Conservation (phyloP, 257 asterid genomes). For the Nicotiana attenuata region DNA sequence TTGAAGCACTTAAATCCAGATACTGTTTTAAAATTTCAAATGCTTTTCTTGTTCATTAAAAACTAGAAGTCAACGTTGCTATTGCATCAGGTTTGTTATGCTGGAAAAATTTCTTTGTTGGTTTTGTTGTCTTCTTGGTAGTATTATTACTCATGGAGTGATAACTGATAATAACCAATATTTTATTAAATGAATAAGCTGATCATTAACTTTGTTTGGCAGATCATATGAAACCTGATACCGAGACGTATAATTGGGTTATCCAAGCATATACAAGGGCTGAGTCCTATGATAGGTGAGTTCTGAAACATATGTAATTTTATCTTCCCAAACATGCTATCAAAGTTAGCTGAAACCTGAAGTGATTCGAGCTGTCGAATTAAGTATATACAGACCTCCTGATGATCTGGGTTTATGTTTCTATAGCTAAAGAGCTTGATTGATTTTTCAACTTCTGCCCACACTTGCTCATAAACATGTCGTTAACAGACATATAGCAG, state of each 20-base stretch:
- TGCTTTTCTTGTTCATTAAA: background rate
- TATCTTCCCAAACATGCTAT: conserved; percentile 6
- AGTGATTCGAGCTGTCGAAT: background rate
- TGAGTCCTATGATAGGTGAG: conserved; percentile 91
- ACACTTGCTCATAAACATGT: background rate
- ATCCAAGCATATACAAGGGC: conserved; percentile 99
- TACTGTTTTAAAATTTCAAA: background rate
- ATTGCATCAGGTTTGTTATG: background rate
- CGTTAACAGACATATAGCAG: background rate
- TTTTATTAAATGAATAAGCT: conserved; percentile 8
- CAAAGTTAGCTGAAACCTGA: background rate
- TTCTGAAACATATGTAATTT: conserved; percentile 5
- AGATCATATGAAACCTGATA: conserved; percentile 92
- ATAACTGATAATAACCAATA: background rate
- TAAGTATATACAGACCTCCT: background rate
- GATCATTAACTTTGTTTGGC: conserved; percentile 32
- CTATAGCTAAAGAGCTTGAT: background rate
- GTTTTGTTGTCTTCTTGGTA: background rate
- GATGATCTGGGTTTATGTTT: conserved; percentile 3
- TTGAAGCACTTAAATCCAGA: background rate
- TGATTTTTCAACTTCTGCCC: background rate
- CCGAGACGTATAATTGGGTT: conserved; percentile 98
- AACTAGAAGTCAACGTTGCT: conserved; percentile 2
- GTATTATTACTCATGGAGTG: background rate
- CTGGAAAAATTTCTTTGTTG: background rate